Evolutionary conservation across 495 filamentous ascomycete species (phyloP), one percentile per base, ranked within the genome.

Genomic region (Hypomontagnella submonticulosa): DNA sequence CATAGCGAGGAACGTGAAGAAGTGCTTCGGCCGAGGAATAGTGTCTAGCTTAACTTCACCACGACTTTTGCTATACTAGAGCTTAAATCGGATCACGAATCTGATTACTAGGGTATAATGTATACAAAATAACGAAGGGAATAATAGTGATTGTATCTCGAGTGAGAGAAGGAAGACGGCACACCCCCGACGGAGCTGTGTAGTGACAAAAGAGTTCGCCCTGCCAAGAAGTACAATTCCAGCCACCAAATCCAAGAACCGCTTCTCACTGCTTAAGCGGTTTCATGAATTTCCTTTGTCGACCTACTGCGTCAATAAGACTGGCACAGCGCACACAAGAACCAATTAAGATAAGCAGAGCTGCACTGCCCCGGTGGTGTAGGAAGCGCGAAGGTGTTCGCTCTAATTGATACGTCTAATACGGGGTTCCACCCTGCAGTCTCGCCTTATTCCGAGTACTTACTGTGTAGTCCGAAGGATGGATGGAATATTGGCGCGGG

Each of bases 321-420:
- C 47, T 44, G 19, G 43, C 12, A 38, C 37, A 15, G 18, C 42
- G 48, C 37, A 60, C 59, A 27, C 41, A 46, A 27, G 33, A 59
- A 13, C 66, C 66, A 69, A 69, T 69, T 59, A 40, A 32, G 16
- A 40, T 2, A 42, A 38, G 36, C 42, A n/a, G 19, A 44, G 27
- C 40, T 63, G 60, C 66, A 69, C 60, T 59, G 66, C 66, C 66
- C 66, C 59, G 46, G 36, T 36, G 30, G 18, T 61, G 59, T 55
- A 60, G 36, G 42, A 55, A 46, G 49, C 32, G 42, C 42, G 15
- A 52, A 56, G 44, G 15, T 23, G 36, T 27, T 68, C 58, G 58
- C 57, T 53, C 40, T n/a, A 50, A 20, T 46, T 57, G 59, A 62
- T 37, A 63, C 52, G 58, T 68, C 65, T 63, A 38, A 69, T 30